Evolutionary conservation across 768 basidiomycete genomes (phyloP).

Genomic region (Kwoniella sp.): DNA sequence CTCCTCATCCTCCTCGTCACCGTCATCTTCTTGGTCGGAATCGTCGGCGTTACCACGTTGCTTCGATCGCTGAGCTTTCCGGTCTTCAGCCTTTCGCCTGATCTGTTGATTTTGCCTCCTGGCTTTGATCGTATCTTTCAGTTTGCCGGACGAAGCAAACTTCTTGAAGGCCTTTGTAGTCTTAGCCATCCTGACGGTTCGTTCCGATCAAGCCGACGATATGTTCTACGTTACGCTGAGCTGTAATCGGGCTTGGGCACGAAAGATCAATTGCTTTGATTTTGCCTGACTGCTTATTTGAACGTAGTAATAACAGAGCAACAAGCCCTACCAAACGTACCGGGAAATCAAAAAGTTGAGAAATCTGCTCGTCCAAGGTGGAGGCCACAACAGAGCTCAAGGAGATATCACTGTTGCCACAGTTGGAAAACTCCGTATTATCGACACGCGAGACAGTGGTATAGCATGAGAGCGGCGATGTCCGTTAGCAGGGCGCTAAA

Average conservation of each 20-base stretch:
- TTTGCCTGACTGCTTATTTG: background rate
- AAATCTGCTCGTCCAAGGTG: constrained; percentile 22
- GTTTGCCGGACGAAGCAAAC: constrained; percentile 82
- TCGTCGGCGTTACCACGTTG: constrained; percentile 49
- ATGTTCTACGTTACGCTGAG: no score
- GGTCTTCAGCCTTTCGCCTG: constrained; percentile 69
- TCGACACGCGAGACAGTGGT: no score
- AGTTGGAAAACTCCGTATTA: no score
- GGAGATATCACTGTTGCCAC: no score
- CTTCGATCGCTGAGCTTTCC: constrained; percentile 60
- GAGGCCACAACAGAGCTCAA: constrained; percentile 4
- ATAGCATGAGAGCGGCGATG: no score
- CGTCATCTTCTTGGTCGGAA: constrained; percentile 50
- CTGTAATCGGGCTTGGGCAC: no score
- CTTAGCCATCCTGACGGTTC: constrained; percentile 58
- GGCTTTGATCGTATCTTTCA: constrained; percentile 81
- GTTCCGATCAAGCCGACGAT: no score
- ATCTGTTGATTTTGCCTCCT: constrained; percentile 79
- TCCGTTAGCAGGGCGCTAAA: no score
- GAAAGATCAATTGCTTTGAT: background rate
- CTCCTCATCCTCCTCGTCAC: constrained; percentile 55
- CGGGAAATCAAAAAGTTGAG: constrained; percentile 16
- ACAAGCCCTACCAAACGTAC: background rate
- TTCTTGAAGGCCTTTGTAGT: constrained; percentile 80
- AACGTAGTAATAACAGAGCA: background rate